Conservation (phyloP, 495 filamentous ascomycete genomes). For the Neurospora terricola region DNA sequence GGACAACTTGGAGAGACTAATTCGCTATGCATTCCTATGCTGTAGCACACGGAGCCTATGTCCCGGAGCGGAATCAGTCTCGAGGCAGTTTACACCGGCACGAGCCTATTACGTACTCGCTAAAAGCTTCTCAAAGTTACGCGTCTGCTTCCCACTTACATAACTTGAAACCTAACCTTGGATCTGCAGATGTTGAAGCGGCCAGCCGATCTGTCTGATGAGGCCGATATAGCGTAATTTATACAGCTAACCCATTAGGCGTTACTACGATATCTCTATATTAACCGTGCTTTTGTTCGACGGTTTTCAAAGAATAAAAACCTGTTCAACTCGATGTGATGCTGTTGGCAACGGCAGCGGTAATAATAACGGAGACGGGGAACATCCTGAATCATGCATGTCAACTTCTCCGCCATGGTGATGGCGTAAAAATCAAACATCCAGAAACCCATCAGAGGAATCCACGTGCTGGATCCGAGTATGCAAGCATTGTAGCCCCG, state of each 20-base stretch:
- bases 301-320: background rate
- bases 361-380: background rate
- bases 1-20: background rate
- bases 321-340: background rate
- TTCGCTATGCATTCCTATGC: background rate
- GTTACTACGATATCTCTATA: background rate
- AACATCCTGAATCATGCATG: background rate
- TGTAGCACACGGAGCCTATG: background rate
- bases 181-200: background rate
- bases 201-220: background rate
- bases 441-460: background rate
- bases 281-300: background rate
- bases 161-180: background rate
- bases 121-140: background rate
- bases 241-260: background rate
- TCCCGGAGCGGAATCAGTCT: background rate
- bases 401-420: background rate
- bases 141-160: background rate
- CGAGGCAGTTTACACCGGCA: background rate
- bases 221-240: background rate
- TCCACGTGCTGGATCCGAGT: background rate
- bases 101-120: background rate
- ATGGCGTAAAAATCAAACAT: background rate
- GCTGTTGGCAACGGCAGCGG: background rate
- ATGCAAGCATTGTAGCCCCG: background rate